These are phyloP conservation scores for Poa annua DNA, from an alignment of 176 grass and related monocot genomes.

Conservation along the genomic window DNA sequence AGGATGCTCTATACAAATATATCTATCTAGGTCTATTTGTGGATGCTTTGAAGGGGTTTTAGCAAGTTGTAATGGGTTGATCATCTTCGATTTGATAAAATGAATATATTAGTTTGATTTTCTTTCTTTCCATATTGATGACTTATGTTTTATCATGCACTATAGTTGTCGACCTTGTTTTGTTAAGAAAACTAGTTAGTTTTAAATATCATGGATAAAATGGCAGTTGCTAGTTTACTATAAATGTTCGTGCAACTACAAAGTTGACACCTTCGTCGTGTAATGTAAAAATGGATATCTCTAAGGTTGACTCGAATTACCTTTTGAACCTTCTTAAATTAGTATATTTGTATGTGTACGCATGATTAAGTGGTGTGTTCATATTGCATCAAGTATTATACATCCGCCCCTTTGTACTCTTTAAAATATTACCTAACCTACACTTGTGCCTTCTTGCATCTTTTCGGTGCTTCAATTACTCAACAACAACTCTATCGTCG, in stretches of 20 bases:
- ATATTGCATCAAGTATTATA: not conserved
- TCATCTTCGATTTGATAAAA: not conserved
- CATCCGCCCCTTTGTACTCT: not conserved
- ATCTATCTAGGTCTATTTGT: conserved; percentile 11
- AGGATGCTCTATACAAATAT: not conserved
- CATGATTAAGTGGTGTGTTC: not conserved
- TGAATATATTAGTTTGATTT: conserved; percentile 1
- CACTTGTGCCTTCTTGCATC: not conserved
- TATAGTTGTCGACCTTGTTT: not conserved
- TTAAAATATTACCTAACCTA: not conserved
- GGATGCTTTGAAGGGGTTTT: not conserved
- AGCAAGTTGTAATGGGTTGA: not conserved
- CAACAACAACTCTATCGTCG: not conserved
- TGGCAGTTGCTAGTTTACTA: not conserved
- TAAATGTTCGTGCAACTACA: not conserved
- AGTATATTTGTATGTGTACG: not conserved
- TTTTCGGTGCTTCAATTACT: conserved; percentile 6
- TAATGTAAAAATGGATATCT: not conserved
- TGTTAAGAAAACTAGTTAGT: not conserved
- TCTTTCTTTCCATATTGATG: not conserved
- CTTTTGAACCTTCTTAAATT: not conserved
- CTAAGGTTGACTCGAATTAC: not conserved
- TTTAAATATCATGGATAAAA: not conserved
- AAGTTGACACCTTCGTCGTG: not conserved
- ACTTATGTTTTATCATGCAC: not conserved